These are phyloP conservation scores for Trichoderma atrobrunneum DNA, from an alignment of 2,329 filamentous ascomycete genomes.

Conservation along the genomic window DNA sequence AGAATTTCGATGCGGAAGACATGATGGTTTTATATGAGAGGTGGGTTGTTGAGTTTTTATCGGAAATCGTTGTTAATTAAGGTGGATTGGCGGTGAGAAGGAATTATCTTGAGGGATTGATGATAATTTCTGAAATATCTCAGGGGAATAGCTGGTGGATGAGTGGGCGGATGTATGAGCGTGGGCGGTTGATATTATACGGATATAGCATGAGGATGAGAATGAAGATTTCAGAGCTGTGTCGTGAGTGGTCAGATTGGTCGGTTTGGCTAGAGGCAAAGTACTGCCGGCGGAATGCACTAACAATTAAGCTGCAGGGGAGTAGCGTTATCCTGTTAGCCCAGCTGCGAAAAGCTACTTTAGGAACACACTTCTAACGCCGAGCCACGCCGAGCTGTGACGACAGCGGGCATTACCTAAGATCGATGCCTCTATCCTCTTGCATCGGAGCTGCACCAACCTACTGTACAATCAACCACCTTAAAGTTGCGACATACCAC, in stretches of 20 bases:
- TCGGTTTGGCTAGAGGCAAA: background rate
- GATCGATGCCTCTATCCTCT: background rate
- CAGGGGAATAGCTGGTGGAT: background rate
- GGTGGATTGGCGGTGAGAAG: background rate
- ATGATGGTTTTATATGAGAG: conserved; percentile 46
- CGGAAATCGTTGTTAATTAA: background rate
- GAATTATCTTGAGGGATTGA: background rate
- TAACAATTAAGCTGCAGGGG: too few relatives aligned
- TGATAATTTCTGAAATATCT: background rate
- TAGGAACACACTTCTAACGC: background rate
- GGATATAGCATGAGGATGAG: background rate
- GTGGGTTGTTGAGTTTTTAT: background rate
- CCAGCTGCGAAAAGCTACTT: background rate
- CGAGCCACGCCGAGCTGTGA: conserved; percentile 17
- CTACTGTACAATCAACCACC: background rate
- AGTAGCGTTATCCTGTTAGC: too few relatives aligned
- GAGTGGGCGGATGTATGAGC: background rate
- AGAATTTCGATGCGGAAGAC: conserved; percentile 88
- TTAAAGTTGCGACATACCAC: background rate
- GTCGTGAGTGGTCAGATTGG: background rate
- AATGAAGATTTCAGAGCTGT: background rate
- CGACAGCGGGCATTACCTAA: conserved; percentile 19
- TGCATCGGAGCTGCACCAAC: background rate
- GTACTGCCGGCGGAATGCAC: background rate
- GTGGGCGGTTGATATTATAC: background rate